Evolutionary conservation across 331 rosid genomes (phyloP), one percentile per base, ranked within the genome.

Genomic region (Rhamnella rubrinervis): DNA sequence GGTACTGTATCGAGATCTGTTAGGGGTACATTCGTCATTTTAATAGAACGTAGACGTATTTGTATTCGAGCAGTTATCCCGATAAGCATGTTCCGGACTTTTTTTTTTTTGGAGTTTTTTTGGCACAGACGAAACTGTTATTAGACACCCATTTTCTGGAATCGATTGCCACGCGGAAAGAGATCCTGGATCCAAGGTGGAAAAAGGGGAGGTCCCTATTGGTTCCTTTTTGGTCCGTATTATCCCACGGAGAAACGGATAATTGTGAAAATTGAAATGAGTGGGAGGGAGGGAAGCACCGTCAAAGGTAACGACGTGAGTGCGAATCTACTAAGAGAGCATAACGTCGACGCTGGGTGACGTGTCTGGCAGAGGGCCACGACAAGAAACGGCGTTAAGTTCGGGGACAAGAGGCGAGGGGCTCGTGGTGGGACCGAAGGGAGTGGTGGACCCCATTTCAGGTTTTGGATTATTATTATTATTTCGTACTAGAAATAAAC

Each of bases 1-100:
- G 25, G 20, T 17, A 4, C 20, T 12, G 14, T 9, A 8, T 1
- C 14, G 10, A 8, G 63, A 60, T 39, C 67, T 55, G 13, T 25
- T 40, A 57, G 78, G 83, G 83, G 7, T 8, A 68, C 0, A 44
- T 61, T 50, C 55, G 83, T 71, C 63, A 73, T 67, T 65, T 80
- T 41, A 12, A 0, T 0, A 0, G 0, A 21, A 25, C 2, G 19
- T 40, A 49, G 47, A 18, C 20, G 19, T 61, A 41, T 51, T 71
- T 21, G 66, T 71, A 51, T 40, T 55, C 23, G 7, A 1, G 78
- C 84, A 75, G 82, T 66, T 72, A 76, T 76, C 81, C 68, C 73
- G 70, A 73, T 59, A 49, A 66, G 76, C 81, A 81, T 78, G 80
- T 76, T 65, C 44, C 44, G 38, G 20, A 50, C 62, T 41, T 51